Evolutionary conservation across 768 basidiomycete genomes (phyloP).

Genomic region (Boletus coccyginus): DNA sequence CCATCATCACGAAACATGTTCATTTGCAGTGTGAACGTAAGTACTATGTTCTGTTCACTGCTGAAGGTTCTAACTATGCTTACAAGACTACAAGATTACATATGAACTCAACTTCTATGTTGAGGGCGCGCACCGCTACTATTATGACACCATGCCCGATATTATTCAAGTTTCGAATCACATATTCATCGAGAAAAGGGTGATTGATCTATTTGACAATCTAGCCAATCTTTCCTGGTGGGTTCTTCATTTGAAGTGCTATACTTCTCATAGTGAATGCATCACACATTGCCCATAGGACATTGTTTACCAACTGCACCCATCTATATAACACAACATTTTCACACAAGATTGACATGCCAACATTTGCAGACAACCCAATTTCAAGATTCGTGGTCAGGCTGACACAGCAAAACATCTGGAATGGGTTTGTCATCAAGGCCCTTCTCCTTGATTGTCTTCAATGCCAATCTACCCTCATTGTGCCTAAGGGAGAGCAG

Average conservation of each 20-base stretch:
- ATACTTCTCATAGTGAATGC: too few relatives aligned
- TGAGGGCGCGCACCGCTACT: neutral
- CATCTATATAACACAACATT: too few relatives aligned
- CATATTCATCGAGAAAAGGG: neutral
- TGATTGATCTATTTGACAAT: neutral
- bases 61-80: too few relatives aligned
- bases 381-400: neutral
- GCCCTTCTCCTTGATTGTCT: neutral
- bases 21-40: neutral
- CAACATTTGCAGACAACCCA: too few relatives aligned
- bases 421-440: neutral
- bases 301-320: too few relatives aligned
- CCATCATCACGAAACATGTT: neutral
- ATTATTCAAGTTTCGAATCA: neutral
- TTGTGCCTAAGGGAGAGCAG: neutral
- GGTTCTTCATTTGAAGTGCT: too few relatives aligned
- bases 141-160: neutral
- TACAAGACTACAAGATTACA: neutral
- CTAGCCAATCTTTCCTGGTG: too few relatives aligned
- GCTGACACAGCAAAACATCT: neutral
- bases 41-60: neutral
- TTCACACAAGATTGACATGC: too few relatives aligned
- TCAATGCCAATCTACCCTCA: neutral
- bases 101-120: neutral
- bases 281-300: too few relatives aligned